phyloP scores from a whole-genome alignment of 495 filamentous ascomycete species.

The Aspergillus sclerotiicarbonarius region DNA sequence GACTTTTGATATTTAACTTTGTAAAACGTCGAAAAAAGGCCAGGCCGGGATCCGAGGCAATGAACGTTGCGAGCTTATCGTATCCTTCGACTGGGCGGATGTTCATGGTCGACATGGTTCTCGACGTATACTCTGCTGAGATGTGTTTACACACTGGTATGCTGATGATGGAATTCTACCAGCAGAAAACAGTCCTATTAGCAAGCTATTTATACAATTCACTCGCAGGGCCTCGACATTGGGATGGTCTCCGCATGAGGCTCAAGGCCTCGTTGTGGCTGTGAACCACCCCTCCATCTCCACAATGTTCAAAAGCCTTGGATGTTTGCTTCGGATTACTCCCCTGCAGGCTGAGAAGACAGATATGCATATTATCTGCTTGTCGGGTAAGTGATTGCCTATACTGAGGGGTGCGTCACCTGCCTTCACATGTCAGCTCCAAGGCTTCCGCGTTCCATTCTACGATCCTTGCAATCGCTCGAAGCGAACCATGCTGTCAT shows the following conservation, averaged over 20 bases:
- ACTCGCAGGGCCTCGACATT: background rate
- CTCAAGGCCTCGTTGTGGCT: background rate
- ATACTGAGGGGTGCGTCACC: background rate
- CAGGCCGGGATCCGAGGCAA: constrained; percentile 16
- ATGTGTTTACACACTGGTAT: background rate
- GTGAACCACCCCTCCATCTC: background rate
- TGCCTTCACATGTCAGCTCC: background rate
- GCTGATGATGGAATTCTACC: background rate
- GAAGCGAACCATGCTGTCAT: background rate
- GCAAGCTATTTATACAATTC: background rate
- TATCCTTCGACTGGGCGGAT: constrained; percentile 8
- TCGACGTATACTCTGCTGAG: background rate
- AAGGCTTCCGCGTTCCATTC: background rate
- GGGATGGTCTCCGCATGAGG: background rate
- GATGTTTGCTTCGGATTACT: background rate
- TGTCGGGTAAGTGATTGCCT: background rate
- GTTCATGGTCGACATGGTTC: background rate
- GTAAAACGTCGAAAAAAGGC: constrained; percentile 32
- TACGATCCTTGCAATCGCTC: background rate
- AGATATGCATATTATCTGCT: background rate
- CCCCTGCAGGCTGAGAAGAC: background rate
- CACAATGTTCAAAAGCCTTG: background rate
- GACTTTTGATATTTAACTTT: constrained; percentile 28
- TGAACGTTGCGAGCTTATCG: constrained; percentile 14
- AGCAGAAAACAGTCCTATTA: background rate